Evolutionary conservation across 208 protist species (phyloP), one percentile per base, ranked within the genome.

Genomic region (Leishmania tarentolae): DNA sequence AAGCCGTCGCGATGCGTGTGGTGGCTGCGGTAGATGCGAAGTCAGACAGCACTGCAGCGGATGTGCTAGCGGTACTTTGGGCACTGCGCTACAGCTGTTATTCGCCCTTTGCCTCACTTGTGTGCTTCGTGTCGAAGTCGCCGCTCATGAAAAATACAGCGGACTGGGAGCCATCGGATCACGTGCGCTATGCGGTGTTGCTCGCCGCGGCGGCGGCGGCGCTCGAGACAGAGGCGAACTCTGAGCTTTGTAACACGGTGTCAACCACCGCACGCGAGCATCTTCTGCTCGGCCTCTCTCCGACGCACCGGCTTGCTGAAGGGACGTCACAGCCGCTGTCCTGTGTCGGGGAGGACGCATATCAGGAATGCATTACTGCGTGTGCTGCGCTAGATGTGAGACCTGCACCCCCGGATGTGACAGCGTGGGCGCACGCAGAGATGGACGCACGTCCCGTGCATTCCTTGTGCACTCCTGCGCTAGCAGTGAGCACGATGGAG

Each of bases 401-500:
- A 9, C 24, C 53, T 4, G 44, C 59, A 3, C 77, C 78, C 9
- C 21, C 82, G 0, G 21, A 19, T 47, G 56, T 86, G 21, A 35
- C 7, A 66, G 42, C 77, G 46, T 86, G 82, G 82, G 77, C 82
- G 0, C 73, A 61, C 13, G 70, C 76, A 4, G 35, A 37, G 7
- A 1, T 75, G 1, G 11, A 7, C 19, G 3, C 52, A 3, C 56
- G 53, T 1, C 44, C 57, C 8, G 63, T 92, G 6, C 91, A 94
- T 69, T 78, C 82, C 6, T 53, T 92, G 31, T 82, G 87, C 57
- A 91, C 87, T 2, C 91, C 91, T 3, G 61, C 71, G 15, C 59
- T 91, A 24, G 88, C 85, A 5, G 84, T 82, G 7, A 81, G 82
- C 70, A 84, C 90, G 3, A 40, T 94, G 40, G 88, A 88, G 75